Evolutionary conservation across 805 yeast genomes (phyloP), one percentile per base, ranked within the genome.

Genomic region (Gaillardinia entomophila): DNA sequence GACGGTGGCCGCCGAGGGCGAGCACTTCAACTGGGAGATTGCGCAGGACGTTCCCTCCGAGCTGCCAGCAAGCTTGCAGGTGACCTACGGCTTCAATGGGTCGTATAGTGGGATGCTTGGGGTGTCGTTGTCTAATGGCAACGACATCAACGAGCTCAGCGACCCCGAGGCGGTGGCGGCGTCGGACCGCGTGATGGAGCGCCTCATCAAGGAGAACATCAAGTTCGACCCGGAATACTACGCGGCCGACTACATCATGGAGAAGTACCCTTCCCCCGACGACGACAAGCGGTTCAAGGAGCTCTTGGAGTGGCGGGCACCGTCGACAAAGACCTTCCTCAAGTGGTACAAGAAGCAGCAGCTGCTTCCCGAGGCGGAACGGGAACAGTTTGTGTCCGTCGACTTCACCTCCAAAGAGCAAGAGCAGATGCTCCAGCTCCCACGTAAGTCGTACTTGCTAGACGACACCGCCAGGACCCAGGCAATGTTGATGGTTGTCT

Each of bases 201-300:
- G 96, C 35, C 53, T 79, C 4, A 67, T 73, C 23, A 76, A 73
- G 34, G 96, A 87, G 32, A 65, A 66, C 38, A 73, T 75, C 36
- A 81, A 82, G 44, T 92, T 92, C 49, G 96, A 89, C 54, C 79
- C 86, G 0, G 96, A 85, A 40, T 85, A 84, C 55, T 90, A 90
- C 49, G 82, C 89, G 11, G 82, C 92, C 3, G 97, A 92, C 47
- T 77, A 75, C 38, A 57, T 75, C 27, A 74, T 79, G 71, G 63
- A 59, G n/a, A 75, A 76, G 42, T 73, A 75, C 35, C 73, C 77
- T 14, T 68, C 65, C 41, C 68, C 58, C 3, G 88, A 73, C 36
- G 79, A 74, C 27, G 73, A 75, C 28, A 57, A 60, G 38, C 55
- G 61, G 6, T 68, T 78, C 18, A 45, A 53, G 16, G 61, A 59